Evolutionary conservation across 768 basidiomycete species (phyloP).

Genomic region (Leucosporidium creatinivorum): DNA sequence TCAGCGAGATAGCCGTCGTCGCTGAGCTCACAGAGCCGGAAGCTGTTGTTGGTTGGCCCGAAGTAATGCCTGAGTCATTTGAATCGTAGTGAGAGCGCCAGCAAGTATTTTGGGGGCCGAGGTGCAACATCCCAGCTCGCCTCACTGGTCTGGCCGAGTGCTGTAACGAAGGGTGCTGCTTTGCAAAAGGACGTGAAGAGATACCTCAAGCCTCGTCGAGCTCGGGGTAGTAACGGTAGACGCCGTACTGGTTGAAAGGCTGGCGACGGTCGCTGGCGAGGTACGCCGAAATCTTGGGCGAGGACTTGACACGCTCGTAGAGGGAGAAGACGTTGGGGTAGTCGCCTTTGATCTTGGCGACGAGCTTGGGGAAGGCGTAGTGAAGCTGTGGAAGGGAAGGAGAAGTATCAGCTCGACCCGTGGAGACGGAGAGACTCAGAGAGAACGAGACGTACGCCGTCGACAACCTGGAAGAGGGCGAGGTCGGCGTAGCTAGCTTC

Average conservation of each 20-base stretch:
- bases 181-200: no score
- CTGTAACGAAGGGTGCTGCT: no score
- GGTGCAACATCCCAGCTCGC: no score
- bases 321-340: conserved; percentile 41
- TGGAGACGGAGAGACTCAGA: background rate
- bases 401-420: background rate
- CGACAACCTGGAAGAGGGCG: conserved; percentile 45
- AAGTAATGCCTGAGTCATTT: no score
- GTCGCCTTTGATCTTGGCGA: conserved; percentile 35
- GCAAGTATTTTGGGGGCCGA: no score
- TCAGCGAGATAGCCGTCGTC: no score
- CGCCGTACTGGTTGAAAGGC: conserved; percentile 15
- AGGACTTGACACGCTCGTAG: conserved; percentile 41
- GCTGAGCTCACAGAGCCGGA: no score
- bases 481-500: conserved; percentile 47
- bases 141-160: no score
- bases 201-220: conserved; percentile 11
- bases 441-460: conserved; percentile 37
- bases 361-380: conserved; percentile 44
- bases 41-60: no score
- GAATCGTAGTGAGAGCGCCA: no score
- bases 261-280: conserved; percentile 26
- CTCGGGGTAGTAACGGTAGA: conserved; percentile 25
- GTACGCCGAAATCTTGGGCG: conserved; percentile 34
- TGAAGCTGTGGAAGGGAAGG: conserved; percentile 9